Evolutionary conservation across 257 asterid genomes (phyloP), one percentile per base, ranked within the genome.

Genomic region (Scutellaria baicalensis): DNA sequence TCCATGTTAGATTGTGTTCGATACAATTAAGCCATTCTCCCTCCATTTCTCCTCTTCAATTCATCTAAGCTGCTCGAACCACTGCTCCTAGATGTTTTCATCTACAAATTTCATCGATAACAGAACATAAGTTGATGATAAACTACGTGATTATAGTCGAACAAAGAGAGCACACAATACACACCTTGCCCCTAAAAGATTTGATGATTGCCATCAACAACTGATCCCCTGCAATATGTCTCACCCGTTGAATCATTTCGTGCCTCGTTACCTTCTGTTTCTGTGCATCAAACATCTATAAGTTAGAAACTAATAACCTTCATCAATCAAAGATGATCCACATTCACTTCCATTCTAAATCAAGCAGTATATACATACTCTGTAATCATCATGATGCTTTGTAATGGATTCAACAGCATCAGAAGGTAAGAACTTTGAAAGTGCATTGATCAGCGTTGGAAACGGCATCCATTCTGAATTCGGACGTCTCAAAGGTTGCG

Each of bases 391-490:
- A 21, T 82, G 82, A 75, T 21, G 61, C 70, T 77, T 86, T 1
- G 75, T 6, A 54, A 84, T 82, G 68, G 49, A 40, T 14, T 78
- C 67, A 21, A 84, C 43, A 5, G 84, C 83, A 67, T 84, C 82
- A 8, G 49, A 35, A 39, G 87, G 80, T 23, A 86, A 77, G 75
- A 75, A 72, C 74, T 78, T 82, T 38, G 85, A 70, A 8, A 86
- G 81, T 1, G 61, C 73, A 18, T 61, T 9, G 4, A 86, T 79
- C 5, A 86, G 79, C 8, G 54, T 68, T 0, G 77, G 54, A 56
- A 84, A 82, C 1, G 93, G 85, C 78, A 86, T 66, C 84, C 89
- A 82, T 47, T 75, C 79, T 0, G 93, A 84, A 43, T 23, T 82
- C 20, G 93, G 88, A 9, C 31, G 11, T 51, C 74, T 72, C 1